Percentiles rank a stretch among this genome's conserved stretches.
Evolutionary conservation across 2,329 filamentous ascomycete species (phyloP).

Genomic region (Myriosclerotinia scirpicola): DNA sequence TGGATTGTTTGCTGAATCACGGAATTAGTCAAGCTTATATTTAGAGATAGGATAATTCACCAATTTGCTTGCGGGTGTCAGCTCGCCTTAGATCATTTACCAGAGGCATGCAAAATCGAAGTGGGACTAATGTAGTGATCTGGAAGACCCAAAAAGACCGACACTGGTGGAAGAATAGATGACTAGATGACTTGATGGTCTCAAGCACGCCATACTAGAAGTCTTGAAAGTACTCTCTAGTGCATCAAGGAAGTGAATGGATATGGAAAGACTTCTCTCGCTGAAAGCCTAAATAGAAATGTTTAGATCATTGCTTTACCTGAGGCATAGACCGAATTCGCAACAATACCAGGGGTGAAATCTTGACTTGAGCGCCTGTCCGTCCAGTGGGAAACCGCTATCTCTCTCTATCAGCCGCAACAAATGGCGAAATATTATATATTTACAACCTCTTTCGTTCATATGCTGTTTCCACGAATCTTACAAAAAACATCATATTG

Average conservation of each 20-base stretch:
- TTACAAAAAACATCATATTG: not conserved
- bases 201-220: not conserved
- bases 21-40: not conserved
- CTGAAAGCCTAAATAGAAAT: not conserved
- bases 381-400: too few relatives aligned
- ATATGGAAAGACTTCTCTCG: too few relatives aligned
- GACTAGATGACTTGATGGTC: not conserved
- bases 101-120: not conserved
- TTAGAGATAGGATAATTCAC: not conserved
- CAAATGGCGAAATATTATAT: not conserved
- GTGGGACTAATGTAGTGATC: not conserved
- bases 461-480: not conserved
- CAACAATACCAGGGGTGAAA: not conserved
- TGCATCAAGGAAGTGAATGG: not conserved
- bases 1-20: not conserved
- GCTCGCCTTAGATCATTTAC: not conserved
- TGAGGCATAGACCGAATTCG: not conserved
- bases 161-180: not conserved
- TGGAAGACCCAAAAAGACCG: not conserved
- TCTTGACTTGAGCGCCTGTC: not conserved
- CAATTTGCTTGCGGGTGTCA: not conserved
- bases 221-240: not conserved
- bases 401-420: not conserved
- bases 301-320: not conserved
- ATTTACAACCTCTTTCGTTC: not conserved